These are phyloP conservation scores for Cucumis melo DNA, from an alignment of 306 rosid species.

Conservation along the genomic window DNA sequence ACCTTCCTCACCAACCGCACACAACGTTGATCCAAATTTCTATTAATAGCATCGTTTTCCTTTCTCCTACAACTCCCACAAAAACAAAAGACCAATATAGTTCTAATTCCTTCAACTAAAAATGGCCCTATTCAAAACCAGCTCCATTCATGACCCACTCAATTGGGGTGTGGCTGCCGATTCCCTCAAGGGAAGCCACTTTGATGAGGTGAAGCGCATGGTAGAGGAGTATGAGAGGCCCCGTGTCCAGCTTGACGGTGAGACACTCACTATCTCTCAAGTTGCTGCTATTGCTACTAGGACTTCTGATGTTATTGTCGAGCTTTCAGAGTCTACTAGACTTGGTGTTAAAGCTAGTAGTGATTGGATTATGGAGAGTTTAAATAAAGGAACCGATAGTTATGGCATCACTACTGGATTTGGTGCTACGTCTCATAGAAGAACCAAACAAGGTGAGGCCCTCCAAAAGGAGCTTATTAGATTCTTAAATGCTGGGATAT, in stretches of 20 bases:
- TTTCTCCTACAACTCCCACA: too few relatives aligned
- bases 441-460: slow-evolving; percentile 37
- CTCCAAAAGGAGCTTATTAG: slow-evolving; percentile 25
- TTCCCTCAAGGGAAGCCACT: background rate
- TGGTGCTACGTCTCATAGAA: background rate
- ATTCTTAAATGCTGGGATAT: background rate
- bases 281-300: background rate
- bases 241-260: slow-evolving; percentile 31
- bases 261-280: background rate
- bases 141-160: background rate
- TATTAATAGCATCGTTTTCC: background rate
- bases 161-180: background rate
- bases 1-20: background rate
- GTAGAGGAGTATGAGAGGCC: background rate
- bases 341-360: slow-evolving; percentile 26
- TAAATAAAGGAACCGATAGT: slow-evolving; percentile 53
- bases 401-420: slow-evolving; percentile 83
- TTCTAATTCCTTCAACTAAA: background rate
- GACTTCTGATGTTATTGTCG: background rate
- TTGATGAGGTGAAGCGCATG: background rate
- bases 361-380: slow-evolving; percentile 75
- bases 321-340: background rate
- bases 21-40: background rate
- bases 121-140: background rate
- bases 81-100: too few relatives aligned